phyloP scores from a whole-genome alignment of 129 eudicot species.

The Flaveria sonorensis region DNA sequence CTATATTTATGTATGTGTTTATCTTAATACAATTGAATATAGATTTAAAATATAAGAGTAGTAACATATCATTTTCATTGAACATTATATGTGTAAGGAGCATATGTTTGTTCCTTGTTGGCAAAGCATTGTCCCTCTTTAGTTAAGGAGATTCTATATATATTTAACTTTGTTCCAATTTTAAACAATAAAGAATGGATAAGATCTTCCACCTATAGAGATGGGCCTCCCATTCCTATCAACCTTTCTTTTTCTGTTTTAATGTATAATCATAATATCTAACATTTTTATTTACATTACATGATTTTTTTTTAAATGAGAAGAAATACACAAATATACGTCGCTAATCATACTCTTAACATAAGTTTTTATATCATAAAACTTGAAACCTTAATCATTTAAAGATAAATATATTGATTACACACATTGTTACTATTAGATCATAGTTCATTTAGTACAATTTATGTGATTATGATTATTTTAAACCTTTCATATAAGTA shows the following conservation, averaged over 20 bases:
- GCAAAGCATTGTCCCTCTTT: slow-evolving; percentile 4
- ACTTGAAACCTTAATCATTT: no score
- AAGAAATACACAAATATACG: no score
- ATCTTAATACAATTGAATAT: not conserved
- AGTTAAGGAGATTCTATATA: not conserved
- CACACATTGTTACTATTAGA: no score
- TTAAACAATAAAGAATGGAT: slow-evolving; percentile 23
- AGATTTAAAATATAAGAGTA: not conserved
- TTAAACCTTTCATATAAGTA: not conserved
- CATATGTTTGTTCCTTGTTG: not conserved
- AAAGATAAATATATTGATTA: no score
- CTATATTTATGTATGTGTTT: not conserved
- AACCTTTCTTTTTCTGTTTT: not conserved
- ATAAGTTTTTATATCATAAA: no score
- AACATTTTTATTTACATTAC: not conserved
- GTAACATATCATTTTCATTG: not conserved
- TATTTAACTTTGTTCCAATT: slow-evolving; percentile 16
- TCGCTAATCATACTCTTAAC: no score
- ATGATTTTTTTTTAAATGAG: no score
- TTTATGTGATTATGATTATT: not conserved
- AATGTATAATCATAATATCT: not conserved
- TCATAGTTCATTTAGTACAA: not conserved
- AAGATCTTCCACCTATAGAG: slow-evolving; percentile 13
- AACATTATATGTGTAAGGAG: not conserved
- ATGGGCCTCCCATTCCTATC: not conserved